Base-by-base conservation (phyloP, 225 moss, liverwort and hornwort genomes). In the Bryum argenteum region DNA sequence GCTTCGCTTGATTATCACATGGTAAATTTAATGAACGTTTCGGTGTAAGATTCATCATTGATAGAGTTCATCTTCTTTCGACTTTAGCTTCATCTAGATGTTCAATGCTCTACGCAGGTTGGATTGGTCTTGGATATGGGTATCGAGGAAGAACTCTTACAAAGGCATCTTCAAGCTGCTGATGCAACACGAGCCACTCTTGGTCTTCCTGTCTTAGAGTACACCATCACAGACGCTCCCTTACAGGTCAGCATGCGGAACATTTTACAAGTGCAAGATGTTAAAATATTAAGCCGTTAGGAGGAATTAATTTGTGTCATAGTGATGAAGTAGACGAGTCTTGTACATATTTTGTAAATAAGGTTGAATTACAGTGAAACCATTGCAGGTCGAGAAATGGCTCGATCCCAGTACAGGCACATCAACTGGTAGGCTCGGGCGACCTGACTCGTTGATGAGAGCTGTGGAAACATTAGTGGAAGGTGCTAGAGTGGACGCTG, bases 371-470 rank as follows among this genome's bases (percentile, higher is more conserved):
- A 84, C 79, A 79, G 72, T 77, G 72, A 23, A 47, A 69, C 52
- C 58, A 71, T 76, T 78, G 53, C 80, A 96, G 95, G 93, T 96
- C 67, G 90, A 90, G 79, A 96, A 96, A 80, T 96, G 96, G 96
- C 83, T 96, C 19, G 91, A 96, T 73, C 77, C 69, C 57, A 72
- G 74, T 53, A 87, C 89, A 39, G 96, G 96, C 38, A 84, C 87
- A 14, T 96, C 96, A 12, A 96, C 93, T 6, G 96, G 96, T 38
- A 82, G 90, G 67, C 88, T 96, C 57, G 85, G 90, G 63, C 83
- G 84, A 47, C 89, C 96, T 15, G 96, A 96, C 74, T 93, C 96
- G 11, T 61, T 96, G 50, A 68, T 91, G 86, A 85, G 91, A 81
- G 93, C 91, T 38, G 96, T 96, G 16, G 80, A 85, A 63, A 79